Percentiles rank a stretch among this genome's conserved stretches.
These are phyloP conservation scores for Paramecium biaurelia DNA, from an alignment of 73 alveolate genomes.

Conservation along the genomic window DNA sequence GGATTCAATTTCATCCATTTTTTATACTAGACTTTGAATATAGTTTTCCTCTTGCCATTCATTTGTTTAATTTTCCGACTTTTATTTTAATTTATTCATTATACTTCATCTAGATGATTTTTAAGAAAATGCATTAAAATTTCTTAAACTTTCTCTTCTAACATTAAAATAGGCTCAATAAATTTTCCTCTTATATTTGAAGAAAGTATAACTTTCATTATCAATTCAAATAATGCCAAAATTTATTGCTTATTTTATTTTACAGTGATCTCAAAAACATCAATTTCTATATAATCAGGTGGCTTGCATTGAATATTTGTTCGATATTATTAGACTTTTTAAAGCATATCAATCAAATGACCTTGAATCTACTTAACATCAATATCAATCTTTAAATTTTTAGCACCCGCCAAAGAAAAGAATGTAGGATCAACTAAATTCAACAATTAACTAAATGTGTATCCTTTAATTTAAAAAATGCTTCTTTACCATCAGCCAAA, in stretches of 20 bases:
- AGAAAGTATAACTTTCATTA: neutral
- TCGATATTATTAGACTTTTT: constrained; percentile 14
- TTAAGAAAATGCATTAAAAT: constrained; percentile 43
- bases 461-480: neutral
- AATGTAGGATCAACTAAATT: constrained; percentile 45
- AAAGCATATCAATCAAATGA: constrained; percentile 20
- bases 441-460: constrained; percentile 31
- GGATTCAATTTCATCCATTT: constrained; percentile 1
- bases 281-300: neutral
- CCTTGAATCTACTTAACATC: neutral
- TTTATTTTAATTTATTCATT: neutral
- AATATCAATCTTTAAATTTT: neutral
- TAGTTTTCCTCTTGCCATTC: constrained; percentile 22
- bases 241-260: neutral
- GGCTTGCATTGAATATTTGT: neutral
- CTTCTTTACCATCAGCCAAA: neutral
- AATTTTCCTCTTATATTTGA: neutral
- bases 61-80: neutral
- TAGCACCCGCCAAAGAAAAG: constrained; percentile 8
- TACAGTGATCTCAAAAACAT: neutral
- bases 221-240: constrained; percentile 15
- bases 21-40: neutral
- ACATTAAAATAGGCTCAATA: constrained; percentile 22
- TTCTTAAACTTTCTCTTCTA: constrained; percentile 39
- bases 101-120: constrained; percentile 41